Evolutionary conservation across 1,284 basidiomycete genomes (phyloP).

Genomic region (Ustilago nuda): DNA sequence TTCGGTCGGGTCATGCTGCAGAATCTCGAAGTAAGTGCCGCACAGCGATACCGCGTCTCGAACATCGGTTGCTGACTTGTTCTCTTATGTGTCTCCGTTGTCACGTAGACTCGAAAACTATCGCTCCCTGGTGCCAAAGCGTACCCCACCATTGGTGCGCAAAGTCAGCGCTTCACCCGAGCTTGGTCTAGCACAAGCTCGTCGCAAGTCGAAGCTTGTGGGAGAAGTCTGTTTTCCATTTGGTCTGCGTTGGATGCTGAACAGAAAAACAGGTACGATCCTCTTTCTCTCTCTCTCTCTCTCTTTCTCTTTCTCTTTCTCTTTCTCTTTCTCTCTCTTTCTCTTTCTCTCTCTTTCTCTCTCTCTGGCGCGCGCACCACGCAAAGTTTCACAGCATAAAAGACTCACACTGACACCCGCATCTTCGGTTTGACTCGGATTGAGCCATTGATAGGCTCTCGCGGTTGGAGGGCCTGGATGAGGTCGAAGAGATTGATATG

Average conservation of each 20-base stretch:
- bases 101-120: conserved; percentile 47
- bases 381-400: too few species aligned
- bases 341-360: neutral
- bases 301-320: neutral
- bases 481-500: conserved; percentile 68
- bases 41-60: neutral
- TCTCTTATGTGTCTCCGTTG: neutral
- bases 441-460: conserved; percentile 34
- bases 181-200: conserved; percentile 15
- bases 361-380: too few species aligned
- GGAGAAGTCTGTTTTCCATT: conserved; percentile 44
- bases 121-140: conserved; percentile 59
- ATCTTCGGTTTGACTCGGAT: neutral
- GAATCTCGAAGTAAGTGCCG: conserved; percentile 58
- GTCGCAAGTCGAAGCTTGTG: conserved; percentile 5
- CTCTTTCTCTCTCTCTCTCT: neutral
- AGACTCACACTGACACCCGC: too few species aligned
- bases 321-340: neutral
- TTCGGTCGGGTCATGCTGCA: conserved; percentile 67
- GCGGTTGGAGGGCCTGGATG: conserved; percentile 64
- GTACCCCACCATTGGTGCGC: conserved; percentile 48
- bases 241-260: conserved; percentile 40
- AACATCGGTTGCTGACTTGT: neutral
- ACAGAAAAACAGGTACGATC: conserved; percentile 46
- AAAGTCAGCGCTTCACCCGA: conserved; percentile 45